Percentiles rank a stretch among this genome's conserved stretches.
phyloP scores from a whole-genome alignment of 2,329 filamentous ascomycete species.

The Botrytis deweyae region DNA sequence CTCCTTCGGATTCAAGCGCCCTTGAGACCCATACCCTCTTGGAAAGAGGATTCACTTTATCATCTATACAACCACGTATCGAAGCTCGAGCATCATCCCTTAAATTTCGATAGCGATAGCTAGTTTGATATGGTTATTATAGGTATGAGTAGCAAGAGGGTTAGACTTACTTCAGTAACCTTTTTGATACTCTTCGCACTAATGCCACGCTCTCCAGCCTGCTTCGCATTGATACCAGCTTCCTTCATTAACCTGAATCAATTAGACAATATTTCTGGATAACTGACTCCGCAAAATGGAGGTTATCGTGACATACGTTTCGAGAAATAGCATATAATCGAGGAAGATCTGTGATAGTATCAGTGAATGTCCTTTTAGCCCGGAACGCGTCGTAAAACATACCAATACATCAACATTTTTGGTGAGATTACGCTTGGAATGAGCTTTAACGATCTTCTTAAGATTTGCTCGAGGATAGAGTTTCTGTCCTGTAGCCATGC shows the following conservation, averaged over 20 bases:
- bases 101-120: constrained; percentile 19
- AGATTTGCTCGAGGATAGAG: constrained; percentile 81
- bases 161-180: constrained; percentile 65
- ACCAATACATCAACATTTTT: constrained; percentile 87
- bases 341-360: constrained; percentile 68
- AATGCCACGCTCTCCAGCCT: constrained; percentile 69
- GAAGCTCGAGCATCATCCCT: constrained; percentile 14
- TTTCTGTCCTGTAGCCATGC: constrained; percentile 56
- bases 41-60: not conserved
- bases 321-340: constrained; percentile 79
- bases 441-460: constrained; percentile 87
- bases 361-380: constrained; percentile 20
- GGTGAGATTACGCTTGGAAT: constrained; percentile 75
- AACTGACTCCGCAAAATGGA: not conserved
- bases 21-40: not conserved
- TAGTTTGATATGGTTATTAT: constrained; percentile 11
- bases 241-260: constrained; percentile 69
- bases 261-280: constrained; percentile 4
- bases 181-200: constrained; percentile 76
- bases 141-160: not conserved
- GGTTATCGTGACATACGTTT: constrained; percentile 48
- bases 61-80: not conserved
- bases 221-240: constrained; percentile 72
- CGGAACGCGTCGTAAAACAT: constrained; percentile 39
- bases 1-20: not conserved